Conservation (phyloP, 768 basidiomycete species). For the Serendipita sp. region DNA sequence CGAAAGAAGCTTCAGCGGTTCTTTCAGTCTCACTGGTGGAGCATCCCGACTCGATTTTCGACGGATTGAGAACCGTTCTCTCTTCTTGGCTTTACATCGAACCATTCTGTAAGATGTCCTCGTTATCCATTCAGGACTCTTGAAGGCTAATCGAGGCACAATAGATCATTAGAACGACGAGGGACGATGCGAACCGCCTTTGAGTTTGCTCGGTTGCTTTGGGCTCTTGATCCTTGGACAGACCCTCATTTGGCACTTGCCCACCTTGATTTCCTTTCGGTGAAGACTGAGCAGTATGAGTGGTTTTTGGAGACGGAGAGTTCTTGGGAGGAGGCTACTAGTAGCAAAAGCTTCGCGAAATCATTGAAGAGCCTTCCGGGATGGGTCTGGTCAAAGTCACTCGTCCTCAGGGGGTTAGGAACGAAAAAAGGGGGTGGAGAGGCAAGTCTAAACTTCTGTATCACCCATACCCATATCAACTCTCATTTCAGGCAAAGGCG, state of each 20-base stretch:
- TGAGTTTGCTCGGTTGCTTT: constrained; percentile 76
- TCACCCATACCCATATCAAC: constrained; percentile 4
- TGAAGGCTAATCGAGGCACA: neutral
- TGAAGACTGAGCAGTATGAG: constrained; percentile 61
- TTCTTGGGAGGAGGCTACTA: constrained; percentile 23
- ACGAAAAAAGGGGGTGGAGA: constrained; percentile 26
- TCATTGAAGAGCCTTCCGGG: constrained; percentile 52
- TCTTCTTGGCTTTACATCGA: constrained; percentile 77
- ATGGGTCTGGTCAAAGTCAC: constrained; percentile 54
- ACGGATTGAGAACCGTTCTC: constrained; percentile 77
- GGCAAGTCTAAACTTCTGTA: constrained; percentile 14
- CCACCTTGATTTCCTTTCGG: constrained; percentile 70
- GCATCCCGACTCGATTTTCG: constrained; percentile 78
- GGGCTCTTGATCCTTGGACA: constrained; percentile 67
- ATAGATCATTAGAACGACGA: constrained; percentile 69
- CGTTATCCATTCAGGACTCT: neutral
- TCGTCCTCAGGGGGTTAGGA: constrained; percentile 42
- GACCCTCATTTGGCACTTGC: constrained; percentile 79
- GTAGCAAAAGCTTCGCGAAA: constrained; percentile 24
- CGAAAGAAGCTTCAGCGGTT: constrained; percentile 74
- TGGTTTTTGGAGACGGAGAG: constrained; percentile 67
- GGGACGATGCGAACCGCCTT: constrained; percentile 83
- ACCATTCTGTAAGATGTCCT: constrained; percentile 48
- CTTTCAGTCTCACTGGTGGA: constrained; percentile 73
- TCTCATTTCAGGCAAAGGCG: constrained; percentile 29